phyloP scores from a whole-genome alignment of 345 rosid genomes.

The Dipteronia dyeriana region DNA sequence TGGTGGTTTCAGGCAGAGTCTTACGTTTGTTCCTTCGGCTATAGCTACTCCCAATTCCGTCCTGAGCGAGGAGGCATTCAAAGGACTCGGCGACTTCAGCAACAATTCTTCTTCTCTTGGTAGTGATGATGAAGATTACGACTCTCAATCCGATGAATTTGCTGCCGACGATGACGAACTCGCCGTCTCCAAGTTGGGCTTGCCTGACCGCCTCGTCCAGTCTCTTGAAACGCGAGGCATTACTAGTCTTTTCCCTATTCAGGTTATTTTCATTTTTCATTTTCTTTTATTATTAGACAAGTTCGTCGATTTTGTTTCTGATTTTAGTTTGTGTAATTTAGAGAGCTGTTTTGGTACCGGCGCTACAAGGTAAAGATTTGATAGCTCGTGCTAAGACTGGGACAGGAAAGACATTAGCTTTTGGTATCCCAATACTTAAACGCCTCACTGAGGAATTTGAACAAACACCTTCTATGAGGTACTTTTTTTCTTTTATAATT shows the following conservation, averaged over 20 bases:
- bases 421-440: conserved; percentile 91
- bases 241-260: conserved; percentile 92
- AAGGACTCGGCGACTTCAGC: conserved; percentile 49
- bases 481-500: conserved; percentile 7
- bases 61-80: conserved; percentile 89
- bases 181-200: conserved; percentile 60
- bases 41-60: conserved; percentile 77
- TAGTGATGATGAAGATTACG: conserved; percentile 27
- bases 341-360: conserved; percentile 93
- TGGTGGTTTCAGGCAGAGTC: conserved; percentile 30
- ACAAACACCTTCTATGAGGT: conserved; percentile 53
- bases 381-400: conserved; percentile 99
- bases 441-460: conserved; percentile 66
- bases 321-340: conserved; percentile 18
- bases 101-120: conserved; percentile 30
- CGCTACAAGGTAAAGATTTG: conserved; percentile 81
- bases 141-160: not conserved
- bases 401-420: conserved; percentile 98
- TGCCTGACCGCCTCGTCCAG: conserved; percentile 76
- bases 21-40: conserved; percentile 54
- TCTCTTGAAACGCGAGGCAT: conserved; percentile 82
- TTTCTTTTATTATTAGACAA: not conserved
- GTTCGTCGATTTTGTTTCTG: not conserved
- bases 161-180: conserved; percentile 55
- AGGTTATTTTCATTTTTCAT: conserved; percentile 39